Evolutionary conservation across 148 eudicot genomes (phyloP).

Genomic region (Cornus kousa): DNA sequence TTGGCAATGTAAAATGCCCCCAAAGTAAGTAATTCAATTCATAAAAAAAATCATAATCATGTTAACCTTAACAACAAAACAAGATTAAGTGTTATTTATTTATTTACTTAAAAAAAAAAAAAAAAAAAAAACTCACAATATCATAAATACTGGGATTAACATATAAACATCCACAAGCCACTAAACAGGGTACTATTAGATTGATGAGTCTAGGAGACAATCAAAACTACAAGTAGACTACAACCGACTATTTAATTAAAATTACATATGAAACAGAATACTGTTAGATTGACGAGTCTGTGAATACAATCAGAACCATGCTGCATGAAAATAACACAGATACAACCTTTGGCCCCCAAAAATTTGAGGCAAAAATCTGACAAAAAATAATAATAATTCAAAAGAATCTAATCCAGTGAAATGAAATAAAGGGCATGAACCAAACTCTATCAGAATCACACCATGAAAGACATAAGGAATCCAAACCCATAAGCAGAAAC

Average conservation of each 20-base stretch:
- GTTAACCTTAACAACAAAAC: background rate
- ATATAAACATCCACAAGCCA: background rate
- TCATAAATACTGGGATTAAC: background rate
- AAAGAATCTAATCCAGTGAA: background rate
- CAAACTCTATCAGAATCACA: slow-evolving; percentile 2
- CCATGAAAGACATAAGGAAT: background rate
- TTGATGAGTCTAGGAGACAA: background rate
- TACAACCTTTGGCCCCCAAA: background rate
- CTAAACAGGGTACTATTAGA: background rate
- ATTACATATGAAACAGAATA: background rate
- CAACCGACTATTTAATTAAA: background rate
- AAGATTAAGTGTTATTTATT: background rate
- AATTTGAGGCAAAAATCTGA: background rate
- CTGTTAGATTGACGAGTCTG: background rate
- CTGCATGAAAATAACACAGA: background rate
- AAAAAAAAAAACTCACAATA: no score
- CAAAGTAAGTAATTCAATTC: slow-evolving; percentile 1
- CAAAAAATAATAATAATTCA: background rate
- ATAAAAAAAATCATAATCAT: background rate
- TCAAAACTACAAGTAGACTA: background rate
- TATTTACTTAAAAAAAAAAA: no score
- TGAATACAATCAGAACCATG: background rate
- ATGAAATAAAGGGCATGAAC: background rate
- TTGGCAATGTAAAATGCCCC: background rate
- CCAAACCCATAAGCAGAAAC: slow-evolving; percentile 9